Percentiles rank a stretch among this genome's conserved stretches.
These are phyloP conservation scores for Viola pubescens DNA, from an alignment of 441 rosid species.

Conservation along the genomic window DNA sequence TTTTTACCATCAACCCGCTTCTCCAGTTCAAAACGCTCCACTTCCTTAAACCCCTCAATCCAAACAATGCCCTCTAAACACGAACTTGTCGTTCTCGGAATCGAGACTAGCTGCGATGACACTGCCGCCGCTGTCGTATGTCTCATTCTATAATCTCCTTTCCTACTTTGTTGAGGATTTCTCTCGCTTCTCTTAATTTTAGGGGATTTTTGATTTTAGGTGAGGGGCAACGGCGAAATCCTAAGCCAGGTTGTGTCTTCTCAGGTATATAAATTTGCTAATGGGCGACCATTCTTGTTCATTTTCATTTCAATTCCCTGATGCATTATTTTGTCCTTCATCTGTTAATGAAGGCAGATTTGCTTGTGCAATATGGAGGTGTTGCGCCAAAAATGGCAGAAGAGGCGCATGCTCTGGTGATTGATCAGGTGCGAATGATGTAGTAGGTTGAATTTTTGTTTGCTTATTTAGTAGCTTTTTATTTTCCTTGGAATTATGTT, in stretches of 20 bases:
- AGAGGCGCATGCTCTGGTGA: constrained; percentile 73
- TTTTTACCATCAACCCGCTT: constrained; percentile 15
- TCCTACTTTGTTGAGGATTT: neutral
- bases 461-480: neutral
- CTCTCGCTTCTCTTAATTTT: neutral
- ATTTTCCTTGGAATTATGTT: neutral
- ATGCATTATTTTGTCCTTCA: neutral
- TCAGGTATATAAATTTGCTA: constrained; percentile 47
- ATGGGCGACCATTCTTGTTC: constrained; percentile 5
- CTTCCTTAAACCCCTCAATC: constrained; percentile 11
- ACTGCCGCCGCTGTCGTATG: constrained; percentile 93
- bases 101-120: constrained; percentile 96
- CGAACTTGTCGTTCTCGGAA: constrained; percentile 75
- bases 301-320: neutral
- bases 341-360: constrained; percentile 50
- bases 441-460: neutral
- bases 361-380: constrained; percentile 80
- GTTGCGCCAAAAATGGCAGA: constrained; percentile 96
- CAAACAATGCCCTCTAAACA: constrained; percentile 18
- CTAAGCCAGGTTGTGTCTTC: constrained; percentile 91
- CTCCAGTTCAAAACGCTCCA: constrained; percentile 17
- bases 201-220: constrained; percentile 32
- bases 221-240: constrained; percentile 69
- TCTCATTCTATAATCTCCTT: no score
- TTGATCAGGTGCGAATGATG: constrained; percentile 48